Evolutionary conservation across 768 basidiomycete genomes (phyloP).

Genomic region (Amanita pseudoporphyria): DNA sequence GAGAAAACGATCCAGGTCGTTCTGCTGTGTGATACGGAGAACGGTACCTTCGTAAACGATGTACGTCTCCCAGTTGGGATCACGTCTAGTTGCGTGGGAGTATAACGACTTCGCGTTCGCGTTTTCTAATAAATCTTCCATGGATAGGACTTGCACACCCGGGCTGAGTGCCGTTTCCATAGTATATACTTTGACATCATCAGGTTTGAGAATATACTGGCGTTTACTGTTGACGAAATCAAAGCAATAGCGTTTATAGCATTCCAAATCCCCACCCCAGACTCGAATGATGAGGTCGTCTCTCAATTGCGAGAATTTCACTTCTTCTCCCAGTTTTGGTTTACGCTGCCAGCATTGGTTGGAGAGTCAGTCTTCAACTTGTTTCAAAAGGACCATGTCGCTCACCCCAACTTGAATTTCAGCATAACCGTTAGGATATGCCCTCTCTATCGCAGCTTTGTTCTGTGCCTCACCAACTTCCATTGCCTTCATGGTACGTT

Average conservation of each 20-base stretch:
- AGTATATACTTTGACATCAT: slow-evolving; percentile 12
- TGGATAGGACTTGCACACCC: slow-evolving; percentile 9
- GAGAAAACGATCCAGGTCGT: slow-evolving; percentile 8
- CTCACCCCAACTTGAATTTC: slow-evolving; percentile 10
- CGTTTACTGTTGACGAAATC: slow-evolving; percentile 8
- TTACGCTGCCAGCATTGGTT: slow-evolving; percentile 8
- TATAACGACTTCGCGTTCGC: slow-evolving; percentile 1
- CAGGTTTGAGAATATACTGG: slow-evolving; percentile 11
- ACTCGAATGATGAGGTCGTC: slow-evolving; percentile 11
- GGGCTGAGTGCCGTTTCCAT: slow-evolving; percentile 9
- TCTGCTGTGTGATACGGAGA: slow-evolving; percentile 11
- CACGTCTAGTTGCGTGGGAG: slow-evolving; percentile 7
- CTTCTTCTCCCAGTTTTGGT: slow-evolving; percentile 10
- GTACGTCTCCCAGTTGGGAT: slow-evolving; percentile 14
- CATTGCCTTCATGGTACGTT: slow-evolving; percentile 8
- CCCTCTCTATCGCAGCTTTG: slow-evolving; percentile 8
- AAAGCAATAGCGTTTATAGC: slow-evolving; percentile 8
- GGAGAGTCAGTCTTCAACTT: slow-evolving; percentile 5
- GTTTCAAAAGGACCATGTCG: slow-evolving; percentile 4
- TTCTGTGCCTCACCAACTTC: slow-evolving; percentile 7
- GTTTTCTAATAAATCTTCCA: slow-evolving; percentile 8
- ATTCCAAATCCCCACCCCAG: slow-evolving; percentile 11
- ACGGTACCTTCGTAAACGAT: slow-evolving; percentile 10
- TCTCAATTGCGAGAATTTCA: slow-evolving; percentile 9
- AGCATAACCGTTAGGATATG: slow-evolving; percentile 6